Evolutionary conservation across 192 early-diverging fungal species (phyloP).

Genomic region (Spizellomyces punctatus): DNA sequence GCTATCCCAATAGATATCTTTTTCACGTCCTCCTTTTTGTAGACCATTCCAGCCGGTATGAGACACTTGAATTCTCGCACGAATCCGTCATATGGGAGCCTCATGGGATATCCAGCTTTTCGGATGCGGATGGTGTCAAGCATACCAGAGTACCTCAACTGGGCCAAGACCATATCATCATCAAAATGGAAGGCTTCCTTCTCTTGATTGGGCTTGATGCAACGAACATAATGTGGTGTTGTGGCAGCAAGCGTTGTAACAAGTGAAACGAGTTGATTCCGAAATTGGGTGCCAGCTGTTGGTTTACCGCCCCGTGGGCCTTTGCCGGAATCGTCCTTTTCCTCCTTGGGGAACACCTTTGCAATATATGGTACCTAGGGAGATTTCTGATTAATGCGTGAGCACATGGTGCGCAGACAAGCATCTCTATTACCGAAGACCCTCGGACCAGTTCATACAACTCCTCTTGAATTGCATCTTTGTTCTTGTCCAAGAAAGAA

Average conservation of each 20-base stretch:
- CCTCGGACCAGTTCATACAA: slow-evolving; percentile 52
- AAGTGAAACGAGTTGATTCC: slow-evolving; percentile 48
- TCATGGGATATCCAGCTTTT: slow-evolving; percentile 55
- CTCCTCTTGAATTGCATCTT: slow-evolving; percentile 58
- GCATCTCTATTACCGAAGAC: slow-evolving; percentile 30
- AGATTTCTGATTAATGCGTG: background rate
- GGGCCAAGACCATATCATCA: slow-evolving; percentile 53
- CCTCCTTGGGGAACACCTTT: slow-evolving; percentile 45
- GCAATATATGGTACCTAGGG: slow-evolving; percentile 45
- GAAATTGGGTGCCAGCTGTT: slow-evolving; percentile 45
- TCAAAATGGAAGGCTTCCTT: slow-evolving; percentile 57
- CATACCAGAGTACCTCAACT: slow-evolving; percentile 61
- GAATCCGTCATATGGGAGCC: slow-evolving; percentile 51
- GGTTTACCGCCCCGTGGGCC: slow-evolving; percentile 37
- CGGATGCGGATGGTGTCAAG: slow-evolving; percentile 61
- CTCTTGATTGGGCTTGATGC: slow-evolving; percentile 58
- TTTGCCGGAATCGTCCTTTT: slow-evolving; percentile 35
- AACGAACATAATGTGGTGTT: slow-evolving; percentile 61
- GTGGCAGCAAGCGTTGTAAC: slow-evolving; percentile 51
- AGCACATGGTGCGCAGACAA: background rate
- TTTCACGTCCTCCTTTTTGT: slow-evolving; percentile 37
- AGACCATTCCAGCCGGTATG: slow-evolving; percentile 11
- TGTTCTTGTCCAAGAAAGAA: slow-evolving; percentile 60
- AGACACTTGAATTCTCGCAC: slow-evolving; percentile 43
- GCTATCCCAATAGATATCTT: slow-evolving; percentile 33